Evolutionary conservation across 331 rosid genomes (phyloP).

Genomic region (Malus hybrid): DNA sequence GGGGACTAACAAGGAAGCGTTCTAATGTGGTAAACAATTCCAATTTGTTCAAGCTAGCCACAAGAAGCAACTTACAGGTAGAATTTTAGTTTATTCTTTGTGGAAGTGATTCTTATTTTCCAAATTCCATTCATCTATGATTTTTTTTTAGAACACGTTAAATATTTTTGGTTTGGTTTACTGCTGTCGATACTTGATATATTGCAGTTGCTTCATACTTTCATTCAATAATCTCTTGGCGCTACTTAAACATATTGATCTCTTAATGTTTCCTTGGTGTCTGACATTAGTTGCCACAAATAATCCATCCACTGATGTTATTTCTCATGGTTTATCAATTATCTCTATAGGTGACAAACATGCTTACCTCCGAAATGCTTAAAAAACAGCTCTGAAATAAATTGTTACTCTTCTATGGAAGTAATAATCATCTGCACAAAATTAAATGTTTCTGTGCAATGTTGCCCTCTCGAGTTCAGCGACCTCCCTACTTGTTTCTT

Average conservation of each 20-base stretch:
- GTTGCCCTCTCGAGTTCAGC: not conserved
- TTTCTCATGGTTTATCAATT: not conserved
- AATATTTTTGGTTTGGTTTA: not conserved
- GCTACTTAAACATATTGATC: not conserved
- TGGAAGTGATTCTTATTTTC: constrained; percentile 9
- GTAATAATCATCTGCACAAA: not conserved
- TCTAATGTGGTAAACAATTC: constrained; percentile 67
- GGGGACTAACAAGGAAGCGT: constrained; percentile 71
- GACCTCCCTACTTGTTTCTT: not conserved
- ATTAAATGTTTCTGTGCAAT: not conserved
- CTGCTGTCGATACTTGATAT: not conserved
- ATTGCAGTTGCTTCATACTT: not conserved
- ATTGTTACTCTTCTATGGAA: not conserved
- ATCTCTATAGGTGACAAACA: not conserved
- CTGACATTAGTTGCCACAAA: not conserved
- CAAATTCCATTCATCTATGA: not conserved
- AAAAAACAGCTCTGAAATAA: not conserved
- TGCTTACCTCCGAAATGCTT: not conserved
- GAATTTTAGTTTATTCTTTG: not conserved
- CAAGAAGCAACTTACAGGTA: constrained; percentile 75
- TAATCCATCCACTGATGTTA: not conserved
- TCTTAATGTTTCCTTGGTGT: not conserved
- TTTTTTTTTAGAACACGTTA: not conserved
- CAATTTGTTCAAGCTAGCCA: constrained; percentile 75
- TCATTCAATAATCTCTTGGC: not conserved